These are phyloP conservation scores for Neonectria hederae DNA, from an alignment of 2,329 filamentous ascomycete genomes.

Conservation along the genomic window DNA sequence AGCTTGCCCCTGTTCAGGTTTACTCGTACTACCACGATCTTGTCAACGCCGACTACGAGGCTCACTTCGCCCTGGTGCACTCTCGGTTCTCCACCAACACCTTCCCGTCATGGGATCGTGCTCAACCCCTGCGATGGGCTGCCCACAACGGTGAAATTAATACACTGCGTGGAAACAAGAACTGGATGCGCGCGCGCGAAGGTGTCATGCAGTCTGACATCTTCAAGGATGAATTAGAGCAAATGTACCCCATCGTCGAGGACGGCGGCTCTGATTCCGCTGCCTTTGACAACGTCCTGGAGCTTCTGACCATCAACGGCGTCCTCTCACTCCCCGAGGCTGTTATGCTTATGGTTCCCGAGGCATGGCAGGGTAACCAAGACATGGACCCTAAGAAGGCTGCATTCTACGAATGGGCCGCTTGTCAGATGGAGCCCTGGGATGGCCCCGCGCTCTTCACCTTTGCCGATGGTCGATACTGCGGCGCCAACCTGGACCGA, in stretches of 20 bases:
- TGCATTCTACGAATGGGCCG: conserved; percentile 98
- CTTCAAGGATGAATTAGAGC: conserved; percentile 91
- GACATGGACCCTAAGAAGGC: conserved; percentile 94
- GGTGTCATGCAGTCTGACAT: conserved; percentile 92
- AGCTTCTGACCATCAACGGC: conserved; percentile 93
- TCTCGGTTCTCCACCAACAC: conserved; percentile 98
- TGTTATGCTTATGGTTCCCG: conserved; percentile 98
- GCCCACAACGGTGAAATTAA: conserved; percentile 99
- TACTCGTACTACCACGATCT: conserved; percentile 99
- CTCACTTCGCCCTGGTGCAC: conserved; percentile 95
- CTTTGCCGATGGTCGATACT: conserved; percentile 95
- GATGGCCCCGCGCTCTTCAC: conserved; percentile 97
- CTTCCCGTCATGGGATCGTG: conserved; percentile 97
- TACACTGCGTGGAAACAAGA: conserved; percentile 96
- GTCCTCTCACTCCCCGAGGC: conserved; percentile 95
- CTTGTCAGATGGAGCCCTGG: conserved; percentile 99
- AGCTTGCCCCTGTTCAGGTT: conserved; percentile 91
- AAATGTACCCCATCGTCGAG: conserved; percentile 93
- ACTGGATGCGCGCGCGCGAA: conserved; percentile 98
- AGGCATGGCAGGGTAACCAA: conserved; percentile 95
- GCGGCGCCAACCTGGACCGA: conserved; percentile 94
- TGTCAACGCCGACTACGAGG: conserved; percentile 96
- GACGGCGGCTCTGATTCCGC: conserved; percentile 97
- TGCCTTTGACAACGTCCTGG: conserved; percentile 95
- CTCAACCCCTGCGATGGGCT: conserved; percentile 94